Conservation (phyloP, 176 grass and related monocot species). For the Oryza officinalis region DNA sequence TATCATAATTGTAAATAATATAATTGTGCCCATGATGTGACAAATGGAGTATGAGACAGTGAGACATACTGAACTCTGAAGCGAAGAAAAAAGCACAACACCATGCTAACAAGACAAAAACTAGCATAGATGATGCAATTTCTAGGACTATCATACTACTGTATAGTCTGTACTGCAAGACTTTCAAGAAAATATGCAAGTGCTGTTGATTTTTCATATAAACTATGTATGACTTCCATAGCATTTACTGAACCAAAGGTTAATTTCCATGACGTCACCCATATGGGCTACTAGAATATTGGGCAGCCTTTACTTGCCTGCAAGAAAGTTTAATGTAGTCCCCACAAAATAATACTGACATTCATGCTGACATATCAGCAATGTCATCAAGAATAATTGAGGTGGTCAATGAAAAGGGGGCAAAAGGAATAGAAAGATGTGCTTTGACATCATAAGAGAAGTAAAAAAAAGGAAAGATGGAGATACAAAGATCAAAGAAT, state of each 20-base stretch:
- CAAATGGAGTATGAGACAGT: neutral
- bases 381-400: neutral
- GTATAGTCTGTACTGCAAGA: neutral
- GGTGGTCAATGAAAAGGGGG: neutral
- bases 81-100: neutral
- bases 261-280: neutral
- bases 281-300: neutral
- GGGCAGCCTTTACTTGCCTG: neutral
- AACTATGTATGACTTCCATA: neutral
- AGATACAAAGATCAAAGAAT: conserved; percentile 30
- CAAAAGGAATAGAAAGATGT: neutral
- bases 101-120: neutral
- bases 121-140: neutral
- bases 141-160: neutral
- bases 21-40: neutral
- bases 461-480: neutral
- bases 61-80: neutral
- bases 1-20: neutral
- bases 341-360: neutral
- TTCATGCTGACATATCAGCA: neutral
- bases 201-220: neutral
- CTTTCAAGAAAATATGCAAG: neutral
- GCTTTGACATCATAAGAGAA: neutral
- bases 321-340: conserved; percentile 22
- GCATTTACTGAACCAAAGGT: neutral